Evolutionary conservation across 495 filamentous ascomycete species (phyloP).

Genomic region (Sphaerosporella brunnea): DNA sequence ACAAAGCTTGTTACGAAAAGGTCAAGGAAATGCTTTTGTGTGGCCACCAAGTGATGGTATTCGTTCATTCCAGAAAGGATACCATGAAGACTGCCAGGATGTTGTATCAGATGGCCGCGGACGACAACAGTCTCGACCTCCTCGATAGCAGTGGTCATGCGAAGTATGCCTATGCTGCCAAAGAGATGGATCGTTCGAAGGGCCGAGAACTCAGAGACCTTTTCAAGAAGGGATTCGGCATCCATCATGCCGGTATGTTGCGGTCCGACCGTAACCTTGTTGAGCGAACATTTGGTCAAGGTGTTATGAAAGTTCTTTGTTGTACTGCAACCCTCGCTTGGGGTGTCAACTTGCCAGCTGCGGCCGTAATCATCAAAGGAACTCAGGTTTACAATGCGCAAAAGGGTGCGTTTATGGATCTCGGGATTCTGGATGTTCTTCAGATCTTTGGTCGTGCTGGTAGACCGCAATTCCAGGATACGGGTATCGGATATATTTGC

Average conservation of each 20-base stretch:
- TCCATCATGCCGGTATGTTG: conserved; percentile 91
- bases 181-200: conserved; percentile 66
- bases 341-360: conserved; percentile 97
- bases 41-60: conserved; percentile 95
- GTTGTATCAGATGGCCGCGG: conserved; percentile 69
- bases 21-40: conserved; percentile 77
- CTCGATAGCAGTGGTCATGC: conserved; percentile 61
- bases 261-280: conserved; percentile 83
- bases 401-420: conserved; percentile 88
- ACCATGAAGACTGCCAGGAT: conserved; percentile 73
- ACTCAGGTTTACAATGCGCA: conserved; percentile 92
- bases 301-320: conserved; percentile 84
- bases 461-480: conserved; percentile 90
- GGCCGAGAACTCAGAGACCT: conserved; percentile 75
- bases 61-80: conserved; percentile 92
- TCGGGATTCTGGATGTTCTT: conserved; percentile 91
- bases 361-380: conserved; percentile 94
- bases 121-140: conserved; percentile 56
- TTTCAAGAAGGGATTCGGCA: conserved; percentile 73
- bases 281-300: conserved; percentile 75
- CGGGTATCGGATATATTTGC: conserved; percentile 90
- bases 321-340: conserved; percentile 96
- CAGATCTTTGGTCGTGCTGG: conserved; percentile 98
- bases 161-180: conserved; percentile 51
- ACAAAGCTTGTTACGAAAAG: conserved; percentile 74